These are phyloP conservation scores for Periconia sp. DNA, from an alignment of 2,329 filamentous ascomycete species.

Conservation along the genomic window DNA sequence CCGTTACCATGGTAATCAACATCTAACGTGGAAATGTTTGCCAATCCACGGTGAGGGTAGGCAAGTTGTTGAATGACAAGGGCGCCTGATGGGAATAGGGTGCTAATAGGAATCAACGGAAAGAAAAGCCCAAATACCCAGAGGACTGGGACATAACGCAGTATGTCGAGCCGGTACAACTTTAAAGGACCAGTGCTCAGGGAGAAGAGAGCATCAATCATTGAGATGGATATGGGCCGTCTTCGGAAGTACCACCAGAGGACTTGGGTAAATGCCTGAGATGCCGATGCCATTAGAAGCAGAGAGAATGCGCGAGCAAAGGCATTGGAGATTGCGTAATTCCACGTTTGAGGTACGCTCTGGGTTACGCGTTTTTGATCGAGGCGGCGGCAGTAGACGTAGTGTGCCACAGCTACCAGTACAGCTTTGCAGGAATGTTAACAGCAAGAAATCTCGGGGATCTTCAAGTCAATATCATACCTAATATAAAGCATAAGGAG, in stretches of 20 bases:
- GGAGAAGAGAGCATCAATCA: constrained; percentile 1
- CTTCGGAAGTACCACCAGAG: constrained; percentile 1
- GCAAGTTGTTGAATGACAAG: constrained; percentile 8
- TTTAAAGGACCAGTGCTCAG: neutral
- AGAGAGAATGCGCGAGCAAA: neutral
- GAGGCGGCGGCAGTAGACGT: neutral
- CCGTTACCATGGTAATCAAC: neutral
- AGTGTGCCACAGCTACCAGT: neutral
- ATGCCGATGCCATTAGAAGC: neutral
- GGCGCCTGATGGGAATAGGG: neutral
- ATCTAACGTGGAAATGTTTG: neutral
- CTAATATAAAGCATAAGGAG: no score
- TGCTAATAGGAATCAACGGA: neutral
- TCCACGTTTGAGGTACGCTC: neutral
- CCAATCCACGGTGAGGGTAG: neutral
- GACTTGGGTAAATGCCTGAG: constrained; percentile 1
- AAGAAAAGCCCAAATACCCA: constrained; percentile 1
- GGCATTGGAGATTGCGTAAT: neutral
- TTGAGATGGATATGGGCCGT: neutral
- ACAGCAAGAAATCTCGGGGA: no score
- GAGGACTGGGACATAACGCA: neutral
- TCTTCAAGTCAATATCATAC: no score
- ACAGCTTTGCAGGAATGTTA: neutral
- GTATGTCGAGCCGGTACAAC: neutral
- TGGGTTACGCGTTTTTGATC: neutral